A percentile compares a stretch with the other conserved stretches of the same genome.
phyloP scores from a whole-genome alignment of 1,284 basidiomycete genomes.

The Ceratobasidium theobromae region DNA sequence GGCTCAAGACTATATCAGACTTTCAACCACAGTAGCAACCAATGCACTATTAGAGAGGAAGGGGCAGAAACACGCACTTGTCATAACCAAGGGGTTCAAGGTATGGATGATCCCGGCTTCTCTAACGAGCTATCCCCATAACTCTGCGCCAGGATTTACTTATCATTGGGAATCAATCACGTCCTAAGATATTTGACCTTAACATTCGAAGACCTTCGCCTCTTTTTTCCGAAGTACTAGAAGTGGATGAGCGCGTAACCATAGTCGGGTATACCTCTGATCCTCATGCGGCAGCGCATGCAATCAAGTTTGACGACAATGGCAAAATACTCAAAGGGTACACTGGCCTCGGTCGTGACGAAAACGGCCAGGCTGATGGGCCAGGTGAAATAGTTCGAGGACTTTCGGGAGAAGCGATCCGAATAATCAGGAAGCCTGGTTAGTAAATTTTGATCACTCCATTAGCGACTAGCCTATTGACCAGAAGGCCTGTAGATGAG shows the following conservation, averaged over 20 bases:
- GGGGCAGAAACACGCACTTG: conserved; percentile 85
- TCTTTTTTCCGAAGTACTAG: conserved; percentile 79
- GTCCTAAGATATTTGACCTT: conserved; percentile 87
- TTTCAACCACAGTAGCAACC: conserved; percentile 95
- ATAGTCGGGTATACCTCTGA: conserved; percentile 92
- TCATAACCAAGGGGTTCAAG: conserved; percentile 91
- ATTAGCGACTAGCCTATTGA: neutral
- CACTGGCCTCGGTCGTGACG: conserved; percentile 72
- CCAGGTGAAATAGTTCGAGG: conserved; percentile 80
- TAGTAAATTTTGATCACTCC: conserved; percentile 32
- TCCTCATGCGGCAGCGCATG: conserved; percentile 73
- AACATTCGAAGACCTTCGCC: conserved; percentile 79
- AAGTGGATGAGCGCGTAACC: conserved; percentile 94
- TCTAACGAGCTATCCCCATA: conserved; percentile 34
- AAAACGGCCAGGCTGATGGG: conserved; percentile 64
- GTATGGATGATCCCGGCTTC: conserved; percentile 33
- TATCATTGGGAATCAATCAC: conserved; percentile 89
- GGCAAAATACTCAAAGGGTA: conserved; percentile 71
- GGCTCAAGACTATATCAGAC: conserved; percentile 77
- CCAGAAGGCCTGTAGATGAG: conserved; percentile 48
- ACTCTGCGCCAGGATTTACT: conserved; percentile 66
- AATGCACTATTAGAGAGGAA: conserved; percentile 95
- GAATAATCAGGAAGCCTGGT: conserved; percentile 79
- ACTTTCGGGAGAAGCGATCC: conserved; percentile 88
- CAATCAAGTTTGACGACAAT: conserved; percentile 69